Base-by-base conservation (phyloP, 805 yeast species). In the Candida maesae region DNA sequence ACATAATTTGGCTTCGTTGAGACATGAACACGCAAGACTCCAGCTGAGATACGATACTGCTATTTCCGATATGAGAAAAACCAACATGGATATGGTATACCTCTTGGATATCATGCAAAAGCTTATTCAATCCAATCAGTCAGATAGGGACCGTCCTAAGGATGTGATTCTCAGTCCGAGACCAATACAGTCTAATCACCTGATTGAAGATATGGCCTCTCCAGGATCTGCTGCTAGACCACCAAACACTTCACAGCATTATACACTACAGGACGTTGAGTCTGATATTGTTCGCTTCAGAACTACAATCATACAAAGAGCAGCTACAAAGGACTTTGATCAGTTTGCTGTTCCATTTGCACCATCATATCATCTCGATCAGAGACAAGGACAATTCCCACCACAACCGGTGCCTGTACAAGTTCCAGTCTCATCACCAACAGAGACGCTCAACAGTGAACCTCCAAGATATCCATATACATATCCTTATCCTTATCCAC, bases 11-110 rank as follows among this genome's bases (percentile, higher is more conserved):
- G 64, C 63, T 34, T 56, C 59, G 3, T 50, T 75, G 43, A 64
- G 66, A 46, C 65, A 64, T 41, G 76, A 71, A 33, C 67, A 73
- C 51, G 63, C 65, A 11, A 58, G 62, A 28, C 53, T 78, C 33
- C 69, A 67, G 33, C 51, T 67, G 13, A 65, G 71, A 38, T 73
- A 73, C 51, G 83, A 78, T 21, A 50, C 66, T 10, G 66, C 78
- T 6, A 56, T 63, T 24, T 74, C 71, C 5, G 79, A 76, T 36
- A 52, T 76, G 42, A 68, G 71, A 27, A 65, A 67, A 39, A 67
- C 74, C 14, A 78, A 76, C 50, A 52, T 67, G 39, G 87, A 80
- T 49, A 64, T 76, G 60, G 71, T 78, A 3, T 68, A 68, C 28
- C 44, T 79, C 8, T 50, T 79, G 10, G 84, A 78, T 17, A 52